phyloP scores from a whole-genome alignment of 176 grass and related monocot genomes.

The Eragrostis curvula region DNA sequence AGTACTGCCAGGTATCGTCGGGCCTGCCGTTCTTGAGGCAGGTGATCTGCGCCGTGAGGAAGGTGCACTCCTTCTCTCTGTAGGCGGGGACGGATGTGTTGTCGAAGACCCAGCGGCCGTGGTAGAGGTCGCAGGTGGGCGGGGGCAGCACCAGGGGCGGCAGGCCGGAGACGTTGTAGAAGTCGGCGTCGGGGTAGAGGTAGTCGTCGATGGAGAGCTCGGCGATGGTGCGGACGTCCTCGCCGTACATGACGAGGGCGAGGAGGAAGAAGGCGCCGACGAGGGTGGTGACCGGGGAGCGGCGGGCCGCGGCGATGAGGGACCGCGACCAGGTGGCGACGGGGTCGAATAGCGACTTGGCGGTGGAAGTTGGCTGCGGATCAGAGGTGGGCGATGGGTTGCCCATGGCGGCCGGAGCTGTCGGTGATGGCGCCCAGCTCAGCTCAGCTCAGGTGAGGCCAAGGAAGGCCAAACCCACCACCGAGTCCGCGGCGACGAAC shows the following conservation, averaged over 20 bases:
- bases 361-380: not conserved
- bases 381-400: not conserved
- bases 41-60: conserved; percentile 74
- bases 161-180: conserved; percentile 31
- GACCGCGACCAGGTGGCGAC: conserved; percentile 22
- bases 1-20: conserved; percentile 75
- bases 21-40: conserved; percentile 74
- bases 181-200: conserved; percentile 47
- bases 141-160: conserved; percentile 48
- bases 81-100: conserved; percentile 61
- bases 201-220: conserved; percentile 79
- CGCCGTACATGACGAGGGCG: conserved; percentile 68
- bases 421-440: too few relatives aligned
- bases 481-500: not conserved
- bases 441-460: too few relatives aligned
- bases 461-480: not conserved
- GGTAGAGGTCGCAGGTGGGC: conserved; percentile 64
- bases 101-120: conserved; percentile 77
- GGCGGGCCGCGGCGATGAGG: conserved; percentile 41
- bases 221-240: conserved; percentile 67
- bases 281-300: conserved; percentile 52
- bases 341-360: not conserved
- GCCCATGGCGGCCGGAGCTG: conserved; percentile 26
- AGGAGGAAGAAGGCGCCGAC: conserved; percentile 60
- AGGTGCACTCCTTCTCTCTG: conserved; percentile 69